A percentile compares a stretch with the other conserved stretches of the same genome.
Conservation (phyloP, 768 basidiomycete species). For the Lyophyllum decastes region DNA sequence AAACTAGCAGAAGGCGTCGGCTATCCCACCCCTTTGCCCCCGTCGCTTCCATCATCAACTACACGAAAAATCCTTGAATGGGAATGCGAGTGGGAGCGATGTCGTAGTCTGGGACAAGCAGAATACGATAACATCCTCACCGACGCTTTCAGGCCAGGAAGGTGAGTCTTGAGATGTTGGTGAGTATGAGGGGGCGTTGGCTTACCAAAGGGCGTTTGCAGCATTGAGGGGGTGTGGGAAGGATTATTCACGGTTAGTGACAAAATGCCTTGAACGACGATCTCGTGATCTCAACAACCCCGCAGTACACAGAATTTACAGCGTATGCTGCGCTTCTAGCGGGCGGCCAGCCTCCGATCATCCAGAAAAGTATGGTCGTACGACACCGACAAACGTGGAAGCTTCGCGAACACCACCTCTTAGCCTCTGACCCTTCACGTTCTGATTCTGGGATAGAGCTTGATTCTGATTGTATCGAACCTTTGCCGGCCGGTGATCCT, state of each 20-base stretch:
- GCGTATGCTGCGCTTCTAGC: constrained; percentile 79
- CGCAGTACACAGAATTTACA: constrained; percentile 80
- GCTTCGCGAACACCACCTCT: constrained; percentile 72
- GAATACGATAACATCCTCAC: constrained; percentile 35
- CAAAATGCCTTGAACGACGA: too few relatives aligned
- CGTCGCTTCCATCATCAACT: constrained; percentile 28
- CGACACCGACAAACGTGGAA: constrained; percentile 92
- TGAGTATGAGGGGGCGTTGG: neutral
- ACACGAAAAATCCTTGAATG: constrained; percentile 50
- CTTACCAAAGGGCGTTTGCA: constrained; percentile 23
- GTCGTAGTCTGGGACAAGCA: constrained; percentile 36
- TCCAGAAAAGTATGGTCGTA: constrained; percentile 77
- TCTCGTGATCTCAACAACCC: neutral
- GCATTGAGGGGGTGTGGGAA: constrained; percentile 80
- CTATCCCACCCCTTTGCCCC: constrained; percentile 34
- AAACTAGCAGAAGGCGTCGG: constrained; percentile 28
- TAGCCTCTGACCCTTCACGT: constrained; percentile 26
- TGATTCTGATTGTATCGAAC: constrained; percentile 28
- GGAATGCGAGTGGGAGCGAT: constrained; percentile 73
- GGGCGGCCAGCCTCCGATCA: constrained; percentile 60
- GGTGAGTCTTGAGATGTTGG: constrained; percentile 28
- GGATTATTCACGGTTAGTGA: constrained; percentile 69
- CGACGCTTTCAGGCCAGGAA: constrained; percentile 60
- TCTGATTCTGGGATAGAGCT: constrained; percentile 35
- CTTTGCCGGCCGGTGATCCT: constrained; percentile 60